Percentiles rank a stretch among this genome's conserved stretches.
These are phyloP conservation scores for Tetrapyrgos nigripes DNA, from an alignment of 1,284 basidiomycete species.

Conservation along the genomic window DNA sequence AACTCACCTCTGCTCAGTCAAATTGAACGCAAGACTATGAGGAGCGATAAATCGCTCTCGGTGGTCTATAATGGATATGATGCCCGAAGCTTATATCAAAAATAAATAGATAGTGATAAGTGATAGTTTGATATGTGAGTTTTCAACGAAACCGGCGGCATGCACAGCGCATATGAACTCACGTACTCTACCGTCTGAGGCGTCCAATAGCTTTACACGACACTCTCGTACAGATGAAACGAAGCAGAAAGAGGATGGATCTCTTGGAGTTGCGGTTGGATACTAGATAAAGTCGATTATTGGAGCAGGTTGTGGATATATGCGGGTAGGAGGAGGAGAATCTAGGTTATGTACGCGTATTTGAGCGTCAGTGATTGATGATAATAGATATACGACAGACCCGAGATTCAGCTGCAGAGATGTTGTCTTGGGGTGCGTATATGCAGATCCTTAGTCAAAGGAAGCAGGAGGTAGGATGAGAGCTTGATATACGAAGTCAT, in stretches of 20 bases:
- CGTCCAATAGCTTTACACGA: conserved; percentile 85
- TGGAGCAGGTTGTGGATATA: conserved; percentile 65
- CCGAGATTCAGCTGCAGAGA: background rate
- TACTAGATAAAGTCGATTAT: conserved; percentile 85
- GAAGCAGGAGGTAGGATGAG: background rate
- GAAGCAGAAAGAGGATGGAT: conserved; percentile 80
- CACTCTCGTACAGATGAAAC: conserved; percentile 81
- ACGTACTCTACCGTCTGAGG: conserved; percentile 74
- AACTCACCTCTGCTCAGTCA: conserved; percentile 70
- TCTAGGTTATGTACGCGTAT: background rate
- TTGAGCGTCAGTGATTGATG: too few species aligned
- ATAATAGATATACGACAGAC: too few species aligned
- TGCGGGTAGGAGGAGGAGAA: conserved; percentile 16
- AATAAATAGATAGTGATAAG: background rate
- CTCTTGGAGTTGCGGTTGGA: conserved; percentile 65
- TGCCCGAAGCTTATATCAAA: conserved; percentile 71
- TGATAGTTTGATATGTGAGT: too few species aligned
- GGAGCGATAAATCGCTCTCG: conserved; percentile 88
- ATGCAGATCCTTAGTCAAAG: background rate
- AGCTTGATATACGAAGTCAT: conserved; percentile 45
- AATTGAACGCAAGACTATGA: conserved; percentile 81
- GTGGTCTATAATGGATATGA: conserved; percentile 93
- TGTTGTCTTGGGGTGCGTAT: background rate
- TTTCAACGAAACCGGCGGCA: too few species aligned
- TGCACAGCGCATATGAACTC: too few species aligned